Evolutionary conservation across 2,329 filamentous ascomycete species (phyloP), one percentile per base, ranked within the genome.

Genomic region (Didymella exigua): DNA sequence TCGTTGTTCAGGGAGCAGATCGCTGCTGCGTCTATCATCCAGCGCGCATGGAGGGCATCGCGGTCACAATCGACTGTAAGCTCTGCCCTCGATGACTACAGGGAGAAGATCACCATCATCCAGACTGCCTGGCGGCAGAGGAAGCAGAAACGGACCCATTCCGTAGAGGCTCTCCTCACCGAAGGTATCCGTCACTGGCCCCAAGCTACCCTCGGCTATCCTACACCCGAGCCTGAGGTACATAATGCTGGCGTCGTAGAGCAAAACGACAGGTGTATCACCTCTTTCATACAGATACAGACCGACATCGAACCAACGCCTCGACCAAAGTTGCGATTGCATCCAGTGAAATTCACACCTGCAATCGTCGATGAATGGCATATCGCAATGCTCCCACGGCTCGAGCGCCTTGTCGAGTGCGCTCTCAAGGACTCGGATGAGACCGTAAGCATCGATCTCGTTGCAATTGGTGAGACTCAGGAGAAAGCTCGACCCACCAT

Each of bases 361-460:
- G 84, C 86, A 10, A 79, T 86, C 2, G 77, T 91, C 2, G 85
- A 90, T 30, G 83, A 86, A 58, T 93, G 89, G 89, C 88, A 92
- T 63, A 80, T 79, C 1, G 82, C 82, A 2, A 76, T 91, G 52
- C 89, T 91, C 78, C 87, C 88, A 1, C 86, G 90, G 56, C 84
- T 93, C 57, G 89, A 91, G 69, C 80, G 85, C 16, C 84, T 90
- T 1, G 81, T 92, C 14, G 84, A 86, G 19, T 82, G 85, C 45
- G 90, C 90, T 56, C 87, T 92, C 65, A 84, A 84, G 60, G 89
- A 89, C 63, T 83, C 90, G 44, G 83, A 86, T 0, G 90, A 93
- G 70, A 90, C 89, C 0, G 86, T 91, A 29, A 89, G 90, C 65
- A 91, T 93, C 34, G 89, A 88, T 9, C 83, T 93, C 1, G 86